Evolutionary conservation across 768 basidiomycete species (phyloP).

Genomic region (Hydnomerulius pinastri): DNA sequence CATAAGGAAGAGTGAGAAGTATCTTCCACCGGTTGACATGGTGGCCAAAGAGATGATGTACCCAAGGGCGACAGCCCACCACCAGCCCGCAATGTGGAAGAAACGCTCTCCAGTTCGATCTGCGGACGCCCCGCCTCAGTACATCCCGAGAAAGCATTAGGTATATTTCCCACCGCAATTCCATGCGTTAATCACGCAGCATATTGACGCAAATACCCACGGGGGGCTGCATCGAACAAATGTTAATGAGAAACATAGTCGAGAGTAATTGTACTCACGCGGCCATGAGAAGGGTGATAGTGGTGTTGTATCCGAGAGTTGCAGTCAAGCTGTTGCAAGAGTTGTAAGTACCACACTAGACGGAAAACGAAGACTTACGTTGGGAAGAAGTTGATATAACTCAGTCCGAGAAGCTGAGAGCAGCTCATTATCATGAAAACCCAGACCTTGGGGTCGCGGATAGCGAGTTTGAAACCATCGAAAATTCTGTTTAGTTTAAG

Average conservation of each 20-base stretch:
- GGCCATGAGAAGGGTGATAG: slow-evolving; percentile 57
- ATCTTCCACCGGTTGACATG: slow-evolving; percentile 50
- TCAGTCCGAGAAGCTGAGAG: slow-evolving; percentile 53
- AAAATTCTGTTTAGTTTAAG: slow-evolving; percentile 44
- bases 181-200: slow-evolving; percentile 55
- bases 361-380: slow-evolving; percentile 34
- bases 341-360: background rate
- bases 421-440: slow-evolving; percentile 56
- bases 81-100: slow-evolving; percentile 57
- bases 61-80: slow-evolving; percentile 61
- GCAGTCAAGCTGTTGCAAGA: slow-evolving; percentile 44
- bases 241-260: background rate
- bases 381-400: slow-evolving; percentile 63
- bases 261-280: slow-evolving; percentile 44
- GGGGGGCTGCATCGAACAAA: slow-evolving; percentile 47
- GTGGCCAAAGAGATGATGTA: slow-evolving; percentile 61
- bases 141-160: background rate
- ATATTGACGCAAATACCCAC: slow-evolving; percentile 57
- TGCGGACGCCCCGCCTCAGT: slow-evolving; percentile 15
- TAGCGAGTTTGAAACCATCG: slow-evolving; percentile 54
- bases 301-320: slow-evolving; percentile 63
- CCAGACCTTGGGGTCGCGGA: slow-evolving; percentile 55
- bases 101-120: slow-evolving; percentile 66
- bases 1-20: slow-evolving; percentile 68
- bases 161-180: slow-evolving; percentile 41